Evolutionary conservation across 2,329 filamentous ascomycete genomes (phyloP).

Genomic region (Polytolypa hystricis): DNA sequence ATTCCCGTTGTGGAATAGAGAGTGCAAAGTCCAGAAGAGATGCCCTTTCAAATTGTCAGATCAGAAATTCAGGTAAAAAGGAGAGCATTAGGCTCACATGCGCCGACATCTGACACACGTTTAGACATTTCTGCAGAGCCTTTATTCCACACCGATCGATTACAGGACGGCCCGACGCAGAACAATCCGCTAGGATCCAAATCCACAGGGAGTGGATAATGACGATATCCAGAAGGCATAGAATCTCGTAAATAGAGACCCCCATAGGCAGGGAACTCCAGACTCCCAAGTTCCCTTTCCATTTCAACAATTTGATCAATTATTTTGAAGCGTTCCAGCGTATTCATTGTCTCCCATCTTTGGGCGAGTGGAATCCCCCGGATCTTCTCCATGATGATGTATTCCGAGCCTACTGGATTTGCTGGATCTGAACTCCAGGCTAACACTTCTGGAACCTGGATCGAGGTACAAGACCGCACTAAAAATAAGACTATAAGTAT

Average conservation of each 20-base stretch:
- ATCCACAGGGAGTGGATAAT: constrained; percentile 8
- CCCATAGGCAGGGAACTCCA: constrained; percentile 26
- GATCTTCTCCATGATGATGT: constrained; percentile 32
- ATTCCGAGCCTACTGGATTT: constrained; percentile 28
- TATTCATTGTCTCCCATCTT: constrained; percentile 21
- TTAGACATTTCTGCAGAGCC: background rate
- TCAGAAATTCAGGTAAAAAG: background rate
- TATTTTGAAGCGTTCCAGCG: constrained; percentile 12
- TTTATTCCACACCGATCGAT: constrained; percentile 6
- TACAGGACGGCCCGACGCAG: constrained; percentile 12
- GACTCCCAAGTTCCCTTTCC: constrained; percentile 14
- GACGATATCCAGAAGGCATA: constrained; percentile 5
- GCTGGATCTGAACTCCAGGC: constrained; percentile 21
- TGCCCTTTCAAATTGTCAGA: constrained; percentile 10
- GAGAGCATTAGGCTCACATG: constrained; percentile 10
- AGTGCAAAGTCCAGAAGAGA: constrained; percentile 11
- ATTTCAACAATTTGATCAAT: constrained; percentile 18
- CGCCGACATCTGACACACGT: constrained; percentile 11
- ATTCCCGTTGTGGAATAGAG: constrained; percentile 12
- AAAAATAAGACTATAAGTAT: background rate
- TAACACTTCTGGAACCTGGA: constrained; percentile 26
- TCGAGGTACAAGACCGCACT: constrained; percentile 11
- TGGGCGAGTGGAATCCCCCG: constrained; percentile 21
- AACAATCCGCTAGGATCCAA: constrained; percentile 13
- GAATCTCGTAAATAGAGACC: constrained; percentile 18